These are phyloP conservation scores for Zygotorulaspora sp. DNA, from an alignment of 805 yeast species.

Conservation along the genomic window DNA sequence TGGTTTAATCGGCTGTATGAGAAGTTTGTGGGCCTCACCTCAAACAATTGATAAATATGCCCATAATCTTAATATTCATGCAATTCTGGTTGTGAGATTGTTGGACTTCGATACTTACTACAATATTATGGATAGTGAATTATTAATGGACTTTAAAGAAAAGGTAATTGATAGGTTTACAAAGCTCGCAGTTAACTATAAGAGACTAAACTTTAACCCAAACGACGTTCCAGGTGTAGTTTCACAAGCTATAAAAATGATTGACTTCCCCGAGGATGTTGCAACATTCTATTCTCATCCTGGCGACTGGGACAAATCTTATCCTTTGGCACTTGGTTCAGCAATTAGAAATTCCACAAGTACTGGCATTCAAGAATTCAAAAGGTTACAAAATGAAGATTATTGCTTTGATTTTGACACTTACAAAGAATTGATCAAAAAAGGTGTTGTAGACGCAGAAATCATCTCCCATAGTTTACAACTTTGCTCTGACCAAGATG, in stretches of 20 bases:
- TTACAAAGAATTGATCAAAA: constrained; percentile 24
- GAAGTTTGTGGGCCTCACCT: constrained; percentile 31
- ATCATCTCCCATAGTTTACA: constrained; percentile 19
- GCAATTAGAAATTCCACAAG: constrained; percentile 25
- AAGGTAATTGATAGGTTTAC: constrained; percentile 29
- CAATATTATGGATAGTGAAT: constrained; percentile 24
- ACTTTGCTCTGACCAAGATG: constrained; percentile 20
- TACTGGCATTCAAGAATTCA: constrained; percentile 28
- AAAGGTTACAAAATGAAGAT: constrained; percentile 24
- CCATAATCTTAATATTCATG: constrained; percentile 30
- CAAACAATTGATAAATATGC: constrained; percentile 26
- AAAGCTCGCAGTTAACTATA: constrained; percentile 23
- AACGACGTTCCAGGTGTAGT: constrained; percentile 23
- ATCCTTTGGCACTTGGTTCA: constrained; percentile 30
- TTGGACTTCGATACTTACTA: constrained; percentile 35
- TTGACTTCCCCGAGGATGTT: constrained; percentile 24
- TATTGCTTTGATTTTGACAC: constrained; percentile 35
- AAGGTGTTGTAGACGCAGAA: constrained; percentile 17
- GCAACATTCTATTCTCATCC: constrained; percentile 26
- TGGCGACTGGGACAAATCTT: constrained; percentile 35
- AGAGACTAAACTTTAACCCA: constrained; percentile 28
- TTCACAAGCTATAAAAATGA: constrained; percentile 29
- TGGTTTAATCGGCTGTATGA: constrained; percentile 35
- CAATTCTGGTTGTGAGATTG: constrained; percentile 36
- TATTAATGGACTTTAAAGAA: constrained; percentile 32